phyloP scores from a whole-genome alignment of 208 protist species.

The Plasmodiophora brassicae region DNA sequence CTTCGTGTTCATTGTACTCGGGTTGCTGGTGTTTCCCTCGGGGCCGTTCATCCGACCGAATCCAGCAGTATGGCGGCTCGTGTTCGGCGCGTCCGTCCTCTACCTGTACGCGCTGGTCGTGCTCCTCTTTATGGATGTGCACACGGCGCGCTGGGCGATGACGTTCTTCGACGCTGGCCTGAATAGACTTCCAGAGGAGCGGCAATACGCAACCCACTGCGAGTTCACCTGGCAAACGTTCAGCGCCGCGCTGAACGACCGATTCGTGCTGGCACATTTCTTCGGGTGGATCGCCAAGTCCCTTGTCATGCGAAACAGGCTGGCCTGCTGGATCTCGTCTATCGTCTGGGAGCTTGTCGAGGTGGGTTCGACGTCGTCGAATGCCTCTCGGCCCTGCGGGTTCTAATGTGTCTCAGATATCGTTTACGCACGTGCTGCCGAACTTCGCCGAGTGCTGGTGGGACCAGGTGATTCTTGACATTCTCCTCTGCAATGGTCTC shows the following conservation, averaged over 20 bases:
- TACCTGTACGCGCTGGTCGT: not conserved
- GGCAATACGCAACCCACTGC: not conserved
- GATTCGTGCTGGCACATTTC: conserved; percentile 55
- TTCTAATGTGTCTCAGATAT: not conserved
- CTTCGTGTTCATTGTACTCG: conserved; percentile 11
- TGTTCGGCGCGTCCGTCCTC: not conserved
- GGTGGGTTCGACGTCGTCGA: too few species aligned
- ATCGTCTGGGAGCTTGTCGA: conserved; percentile 52
- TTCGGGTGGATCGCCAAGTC: conserved; percentile 51
- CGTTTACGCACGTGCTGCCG: conserved; percentile 41
- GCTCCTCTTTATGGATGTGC: not conserved
- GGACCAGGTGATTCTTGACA: conserved; percentile 50
- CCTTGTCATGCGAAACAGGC: conserved; percentile 42
- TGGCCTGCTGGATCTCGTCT: conserved; percentile 37
- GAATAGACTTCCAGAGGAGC: not conserved
- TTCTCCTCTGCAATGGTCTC: conserved; percentile 50
- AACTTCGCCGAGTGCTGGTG: conserved; percentile 59
- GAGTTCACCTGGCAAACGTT: conserved; percentile 33
- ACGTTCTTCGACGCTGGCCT: conserved; percentile 32
- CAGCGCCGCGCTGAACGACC: conserved; percentile 32
- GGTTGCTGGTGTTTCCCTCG: conserved; percentile 13
- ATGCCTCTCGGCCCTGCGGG: not conserved
- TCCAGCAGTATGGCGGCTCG: not conserved
- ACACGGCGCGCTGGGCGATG: conserved; percentile 8
- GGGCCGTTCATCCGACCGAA: not conserved